phyloP scores from a whole-genome alignment of 768 basidiomycete genomes.

The Clathrus columnatus region DNA sequence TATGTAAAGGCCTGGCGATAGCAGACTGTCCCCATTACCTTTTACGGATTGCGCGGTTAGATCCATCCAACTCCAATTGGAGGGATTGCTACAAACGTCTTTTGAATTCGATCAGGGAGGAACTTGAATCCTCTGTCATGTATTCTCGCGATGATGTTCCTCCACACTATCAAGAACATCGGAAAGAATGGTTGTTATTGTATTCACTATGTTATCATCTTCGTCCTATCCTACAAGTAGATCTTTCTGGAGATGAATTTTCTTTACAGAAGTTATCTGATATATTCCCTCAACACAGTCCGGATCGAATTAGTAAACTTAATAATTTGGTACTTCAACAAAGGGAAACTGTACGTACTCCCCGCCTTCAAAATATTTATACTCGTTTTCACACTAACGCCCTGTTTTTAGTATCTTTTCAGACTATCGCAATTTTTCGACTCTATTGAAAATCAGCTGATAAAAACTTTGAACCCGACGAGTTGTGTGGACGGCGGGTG shows the following conservation, averaged over 20 bases:
- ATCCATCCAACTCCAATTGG: not conserved
- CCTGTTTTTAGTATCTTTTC: not conserved
- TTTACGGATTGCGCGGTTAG: not conserved
- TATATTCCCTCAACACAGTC: not conserved
- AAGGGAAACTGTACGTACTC: not conserved
- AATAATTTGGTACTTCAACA: not conserved
- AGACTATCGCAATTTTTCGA: not conserved
- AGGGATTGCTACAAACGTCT: not conserved
- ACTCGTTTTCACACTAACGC: not conserved
- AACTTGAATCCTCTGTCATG: not conserved
- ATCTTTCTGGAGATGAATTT: not conserved
- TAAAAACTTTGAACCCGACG: not conserved
- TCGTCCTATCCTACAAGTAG: not conserved
- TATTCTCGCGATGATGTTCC: not conserved
- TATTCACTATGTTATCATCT: not conserved
- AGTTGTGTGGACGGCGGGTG: too few species aligned
- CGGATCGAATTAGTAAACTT: not conserved
- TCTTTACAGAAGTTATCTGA: not conserved
- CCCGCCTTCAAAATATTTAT: not conserved
- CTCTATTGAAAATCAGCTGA: not conserved
- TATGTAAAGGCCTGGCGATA: not conserved
- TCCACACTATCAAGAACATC: not conserved
- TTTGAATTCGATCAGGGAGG: not conserved
- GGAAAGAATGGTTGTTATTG: not conserved
- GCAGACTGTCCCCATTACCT: not conserved